These are phyloP conservation scores for Verticillium nonalfalfae DNA, from an alignment of 2,329 filamentous ascomycete genomes.

Conservation along the genomic window DNA sequence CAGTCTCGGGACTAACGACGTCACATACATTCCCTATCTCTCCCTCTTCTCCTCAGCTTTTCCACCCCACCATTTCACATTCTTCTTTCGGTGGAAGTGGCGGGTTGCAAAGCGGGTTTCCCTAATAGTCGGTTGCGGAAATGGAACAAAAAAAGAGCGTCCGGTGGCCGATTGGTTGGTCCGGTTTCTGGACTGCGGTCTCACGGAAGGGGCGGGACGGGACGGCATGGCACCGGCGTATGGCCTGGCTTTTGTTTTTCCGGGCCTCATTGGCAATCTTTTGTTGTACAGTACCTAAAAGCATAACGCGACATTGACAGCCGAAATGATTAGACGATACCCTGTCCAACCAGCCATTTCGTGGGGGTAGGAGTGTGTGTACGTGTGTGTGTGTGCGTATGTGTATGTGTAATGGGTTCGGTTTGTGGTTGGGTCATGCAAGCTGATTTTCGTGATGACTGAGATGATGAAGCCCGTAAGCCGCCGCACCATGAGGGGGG, in stretches of 20 bases:
- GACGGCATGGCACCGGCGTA: constrained; percentile 3
- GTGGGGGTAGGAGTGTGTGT: too few species aligned
- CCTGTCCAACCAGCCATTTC: background rate
- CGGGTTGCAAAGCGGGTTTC: background rate
- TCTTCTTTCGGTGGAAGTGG: background rate
- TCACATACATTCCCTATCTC: background rate
- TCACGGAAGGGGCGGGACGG: background rate
- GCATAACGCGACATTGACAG: constrained; percentile 1
- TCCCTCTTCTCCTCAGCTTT: background rate
- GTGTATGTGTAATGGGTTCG: background rate
- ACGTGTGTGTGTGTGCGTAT: background rate
- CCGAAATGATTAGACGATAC: background rate
- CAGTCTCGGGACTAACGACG: background rate
- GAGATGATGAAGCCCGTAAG: background rate
- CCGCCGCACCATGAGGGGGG: background rate
- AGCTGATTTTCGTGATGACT: background rate
- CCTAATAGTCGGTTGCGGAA: background rate
- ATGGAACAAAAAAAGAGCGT: background rate
- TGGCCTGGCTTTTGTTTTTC: constrained; percentile 3
- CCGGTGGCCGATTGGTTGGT: background rate
- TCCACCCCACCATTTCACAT: background rate
- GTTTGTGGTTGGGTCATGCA: background rate
- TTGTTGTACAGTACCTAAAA: constrained; percentile 1
- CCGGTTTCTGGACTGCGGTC: background rate
- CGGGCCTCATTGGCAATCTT: background rate